Evolutionary conservation across 805 yeast genomes (phyloP).

Genomic region (Wickerhamiella slavikovae): DNA sequence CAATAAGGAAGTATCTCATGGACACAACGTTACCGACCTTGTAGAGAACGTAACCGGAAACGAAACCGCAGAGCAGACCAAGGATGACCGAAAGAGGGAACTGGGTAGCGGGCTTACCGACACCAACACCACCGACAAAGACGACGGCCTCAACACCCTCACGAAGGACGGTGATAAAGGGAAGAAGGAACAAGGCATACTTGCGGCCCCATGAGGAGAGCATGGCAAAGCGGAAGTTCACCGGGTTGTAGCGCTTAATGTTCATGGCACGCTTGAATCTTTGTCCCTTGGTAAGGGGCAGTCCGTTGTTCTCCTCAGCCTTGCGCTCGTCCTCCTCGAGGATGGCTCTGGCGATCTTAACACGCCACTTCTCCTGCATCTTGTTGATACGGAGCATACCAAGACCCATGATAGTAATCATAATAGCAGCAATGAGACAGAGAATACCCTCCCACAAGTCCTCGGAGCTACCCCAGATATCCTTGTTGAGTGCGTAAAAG

Average conservation of each 20-base stretch:
- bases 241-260: slow-evolving; percentile 9
- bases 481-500: slow-evolving; percentile 58
- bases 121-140: slow-evolving; percentile 89
- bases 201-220: slow-evolving; percentile 30
- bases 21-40: slow-evolving; percentile 66
- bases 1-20: slow-evolving; percentile 69
- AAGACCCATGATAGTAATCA: slow-evolving; percentile 87
- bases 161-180: slow-evolving; percentile 78
- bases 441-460: slow-evolving; percentile 96
- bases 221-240: slow-evolving; percentile 9
- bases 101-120: slow-evolving; percentile 40
- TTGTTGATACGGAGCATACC: slow-evolving; percentile 91
- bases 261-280: not conserved
- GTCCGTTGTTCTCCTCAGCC: slow-evolving; percentile 8
- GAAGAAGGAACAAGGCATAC: slow-evolving; percentile 75
- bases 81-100: slow-evolving; percentile 87
- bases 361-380: slow-evolving; percentile 94
- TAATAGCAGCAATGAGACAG: slow-evolving; percentile 70
- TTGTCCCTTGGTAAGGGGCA: slow-evolving; percentile 1
- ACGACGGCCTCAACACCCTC: slow-evolving; percentile 96
- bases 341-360: slow-evolving; percentile 74
- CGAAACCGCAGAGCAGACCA: slow-evolving; percentile 64
- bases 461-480: slow-evolving; percentile 73
- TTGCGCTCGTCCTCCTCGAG: slow-evolving; percentile 23
- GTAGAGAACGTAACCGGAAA: slow-evolving; percentile 52